Base-by-base conservation (phyloP, 179 eudicot genomes). In the Camellia oleifera region DNA sequence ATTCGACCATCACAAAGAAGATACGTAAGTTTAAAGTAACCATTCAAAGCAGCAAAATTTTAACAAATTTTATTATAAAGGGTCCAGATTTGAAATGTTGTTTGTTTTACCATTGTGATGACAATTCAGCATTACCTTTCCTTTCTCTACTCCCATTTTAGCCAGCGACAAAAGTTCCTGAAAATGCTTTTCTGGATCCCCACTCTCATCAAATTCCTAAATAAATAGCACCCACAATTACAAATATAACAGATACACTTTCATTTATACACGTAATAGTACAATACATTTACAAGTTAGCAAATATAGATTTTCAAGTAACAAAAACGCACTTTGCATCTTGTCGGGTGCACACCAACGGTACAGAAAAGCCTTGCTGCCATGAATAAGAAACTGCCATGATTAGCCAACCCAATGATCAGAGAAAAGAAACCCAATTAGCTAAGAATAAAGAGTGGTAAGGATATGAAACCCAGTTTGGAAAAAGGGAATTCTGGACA, bases 261-360 rank as follows among this genome's bases (percentile, higher is more conserved):
- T 69, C 48, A 57, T 23, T n/a, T 57, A 60, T 4, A 58, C 40
- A 32, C 2, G 40, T 32, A 32, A 32, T 32, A 32, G 40, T 32
- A 32, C 40, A 32, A 32, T 10, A 74, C 26, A 42, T 40, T 44
- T 75, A 57, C 2, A 12, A 69, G 60, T 18, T 65, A 78, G 50
- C 54, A 72, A 72, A 23, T 53, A 58, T 7, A 65, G 15, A 46
- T 60, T 4, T 81, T 40, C 20, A 13, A 26, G 57, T 66, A 64
- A 79, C 12, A 70, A 71, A 76, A 69, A 45, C 89, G 76, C 86
- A 96, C 99, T 15, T 87, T 90, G 85, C 99, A 96, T 90, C 99
- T 87, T 80, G 99, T 96, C 13, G 99, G 99, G 85, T 94, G 99
- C 84, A 96, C 99, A 60, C 99, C 99, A 80, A 96, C 97, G 8